Evolutionary conservation across 1,139 yeast genomes (phyloP), one percentile per base, ranked within the genome.

Genomic region (Pichia norvegensis): DNA sequence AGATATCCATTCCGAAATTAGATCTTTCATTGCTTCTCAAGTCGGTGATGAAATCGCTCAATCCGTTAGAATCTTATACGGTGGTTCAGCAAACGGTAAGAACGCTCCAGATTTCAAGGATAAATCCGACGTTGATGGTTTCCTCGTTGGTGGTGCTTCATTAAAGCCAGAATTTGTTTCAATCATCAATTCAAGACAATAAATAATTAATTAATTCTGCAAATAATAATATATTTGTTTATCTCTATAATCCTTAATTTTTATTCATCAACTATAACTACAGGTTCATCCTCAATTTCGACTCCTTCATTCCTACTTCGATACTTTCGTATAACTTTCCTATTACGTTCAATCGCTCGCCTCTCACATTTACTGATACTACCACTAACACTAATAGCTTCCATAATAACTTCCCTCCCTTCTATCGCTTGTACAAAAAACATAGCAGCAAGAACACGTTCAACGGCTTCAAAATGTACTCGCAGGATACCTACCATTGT

Each of bases 61-160:
- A 54, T 67, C 72, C 54, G 78, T 78, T 57, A 85, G 96, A 78
- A 92, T 92, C 79, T 76, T 94, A 68, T 92, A 92, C 78, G 99
- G 99, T 70, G 99, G 99, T 64, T 85, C 95, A 56, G 99, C 92
- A 65, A 92, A 87, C 70, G 98, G 95, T 68, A 80, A 82, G 77
- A 92, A 92, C 70, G 95, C 95, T 56, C 67, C 74, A 49, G 81
- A 92, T 56, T 90, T 94, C 79, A 86, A 83, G 74, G 94, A 82
- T 73, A 88, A 88, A 79, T 72, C 73, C 36, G 96, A 92, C 65
- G 94, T 92, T 57, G 99, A 92, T 66, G 99, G 99, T 47, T 92
- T 90, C 92, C 81, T 92, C 64, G 98, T 92, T 62, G 99, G 99
- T 66, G 99, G 99, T 74, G 99, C 98, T 66, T 86, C 95, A 43